These are phyloP conservation scores for Cladorrhinum sp. DNA, from an alignment of 2,329 filamentous ascomycete genomes.

Conservation along the genomic window DNA sequence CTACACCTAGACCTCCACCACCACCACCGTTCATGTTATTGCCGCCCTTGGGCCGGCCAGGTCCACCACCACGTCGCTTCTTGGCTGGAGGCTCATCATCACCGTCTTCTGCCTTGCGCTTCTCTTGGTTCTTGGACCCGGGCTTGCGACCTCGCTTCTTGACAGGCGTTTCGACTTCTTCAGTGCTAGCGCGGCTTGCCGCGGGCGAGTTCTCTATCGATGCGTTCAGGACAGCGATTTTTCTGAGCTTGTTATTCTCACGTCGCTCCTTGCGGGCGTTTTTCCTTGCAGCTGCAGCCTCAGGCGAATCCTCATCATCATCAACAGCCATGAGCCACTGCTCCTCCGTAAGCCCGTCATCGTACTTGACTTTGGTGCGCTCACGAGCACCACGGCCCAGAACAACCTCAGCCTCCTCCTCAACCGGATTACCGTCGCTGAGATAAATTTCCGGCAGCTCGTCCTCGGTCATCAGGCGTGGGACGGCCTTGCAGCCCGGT, in stretches of 20 bases:
- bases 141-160: constrained; percentile 87
- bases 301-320: constrained; percentile 90
- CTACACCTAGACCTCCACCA: constrained; percentile 38
- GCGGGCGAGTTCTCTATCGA: constrained; percentile 67
- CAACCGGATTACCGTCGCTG: constrained; percentile 77
- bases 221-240: constrained; percentile 33
- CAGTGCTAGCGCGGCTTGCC: constrained; percentile 77
- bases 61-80: constrained; percentile 68
- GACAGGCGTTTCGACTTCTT: constrained; percentile 69
- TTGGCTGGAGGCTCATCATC: constrained; percentile 76
- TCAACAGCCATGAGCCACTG: constrained; percentile 99
- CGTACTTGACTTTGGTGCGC: constrained; percentile 89
- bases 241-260: constrained; percentile 70
- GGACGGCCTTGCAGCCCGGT: constrained; percentile 58
- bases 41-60: constrained; percentile 65
- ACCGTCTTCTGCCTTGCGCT: constrained; percentile 81
- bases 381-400: constrained; percentile 90
- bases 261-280: constrained; percentile 80
- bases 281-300: constrained; percentile 88
- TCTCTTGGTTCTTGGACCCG: constrained; percentile 64
- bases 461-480: constrained; percentile 80
- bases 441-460: constrained; percentile 95
- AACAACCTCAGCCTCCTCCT: constrained; percentile 72
- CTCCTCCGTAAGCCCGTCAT: constrained; percentile 96
- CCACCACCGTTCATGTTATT: constrained; percentile 29